Percentiles rank a stretch among this genome's conserved stretches.
phyloP scores from a whole-genome alignment of 1,284 basidiomycete genomes.

The Butyriboletus appendiculatus region DNA sequence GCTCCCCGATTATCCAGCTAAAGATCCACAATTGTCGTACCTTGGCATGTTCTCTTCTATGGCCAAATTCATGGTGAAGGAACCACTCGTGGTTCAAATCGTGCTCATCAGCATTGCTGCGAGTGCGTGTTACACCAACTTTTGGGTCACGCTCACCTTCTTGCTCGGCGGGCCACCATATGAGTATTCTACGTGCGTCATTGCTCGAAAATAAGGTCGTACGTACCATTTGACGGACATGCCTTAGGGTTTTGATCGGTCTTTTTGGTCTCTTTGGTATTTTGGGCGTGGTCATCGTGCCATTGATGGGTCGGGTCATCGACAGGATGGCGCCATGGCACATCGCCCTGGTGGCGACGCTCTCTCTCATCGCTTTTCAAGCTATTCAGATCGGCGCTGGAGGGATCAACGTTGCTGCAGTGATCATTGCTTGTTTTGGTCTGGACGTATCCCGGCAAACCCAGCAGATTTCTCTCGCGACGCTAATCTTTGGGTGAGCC shows the following conservation, averaged over 20 bases:
- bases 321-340: slow-evolving; percentile 54
- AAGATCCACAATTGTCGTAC: slow-evolving; percentile 57
- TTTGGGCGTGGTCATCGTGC: slow-evolving; percentile 46
- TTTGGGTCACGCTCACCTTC: slow-evolving; percentile 74
- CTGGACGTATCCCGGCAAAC: slow-evolving; percentile 52
- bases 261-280: slow-evolving; percentile 58
- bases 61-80: slow-evolving; percentile 61
- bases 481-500: slow-evolving; percentile 38
- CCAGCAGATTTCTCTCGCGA: slow-evolving; percentile 43
- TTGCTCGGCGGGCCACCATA: slow-evolving; percentile 63
- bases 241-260: slow-evolving; percentile 46
- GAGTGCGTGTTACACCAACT: slow-evolving; percentile 58
- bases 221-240: background rate
- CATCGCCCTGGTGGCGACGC: slow-evolving; percentile 43
- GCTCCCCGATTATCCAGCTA: slow-evolving; percentile 69
- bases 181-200: slow-evolving; percentile 55
- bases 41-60: slow-evolving; percentile 59
- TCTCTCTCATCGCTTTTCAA: slow-evolving; percentile 36
- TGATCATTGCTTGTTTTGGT: slow-evolving; percentile 46
- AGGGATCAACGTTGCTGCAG: slow-evolving; percentile 45
- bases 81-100: slow-evolving; percentile 65
- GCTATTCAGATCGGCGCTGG: slow-evolving; percentile 47
- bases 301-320: slow-evolving; percentile 50
- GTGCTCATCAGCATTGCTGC: slow-evolving; percentile 53
- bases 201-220: background rate